A percentile compares a stretch with the other conserved stretches of the same genome.
Conservation (phyloP, 345 rosid genomes). For the Lepidium didymum region DNA sequence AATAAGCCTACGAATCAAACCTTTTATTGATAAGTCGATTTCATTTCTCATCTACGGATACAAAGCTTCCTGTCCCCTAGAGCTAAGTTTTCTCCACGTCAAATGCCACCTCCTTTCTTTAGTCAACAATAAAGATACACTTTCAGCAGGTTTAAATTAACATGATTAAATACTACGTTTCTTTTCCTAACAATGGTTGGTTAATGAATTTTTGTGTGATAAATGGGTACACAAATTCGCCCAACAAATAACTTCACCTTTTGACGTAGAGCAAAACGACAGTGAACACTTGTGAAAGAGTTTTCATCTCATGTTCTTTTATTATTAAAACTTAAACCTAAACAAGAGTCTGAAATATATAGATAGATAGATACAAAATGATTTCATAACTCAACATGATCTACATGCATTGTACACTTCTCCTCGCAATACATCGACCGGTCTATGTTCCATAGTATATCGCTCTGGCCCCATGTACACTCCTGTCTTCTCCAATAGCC, state of each 20-base stretch:
- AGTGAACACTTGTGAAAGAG: not conserved
- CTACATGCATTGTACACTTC: slow-evolving; percentile 75
- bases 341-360: not conserved
- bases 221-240: too few species aligned
- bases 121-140: too few species aligned
- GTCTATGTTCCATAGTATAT: slow-evolving; percentile 77
- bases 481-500: slow-evolving; percentile 82
- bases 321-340: not conserved
- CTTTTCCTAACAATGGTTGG: too few species aligned
- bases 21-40: too few species aligned
- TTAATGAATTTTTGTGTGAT: too few species aligned
- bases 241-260: not conserved
- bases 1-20: too few species aligned
- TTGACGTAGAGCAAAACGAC: not conserved
- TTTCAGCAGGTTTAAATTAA: too few species aligned
- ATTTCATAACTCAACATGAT: slow-evolving; percentile 7
- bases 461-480: slow-evolving; percentile 85
- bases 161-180: too few species aligned
- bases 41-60: too few species aligned
- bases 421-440: slow-evolving; percentile 79
- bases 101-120: too few species aligned
- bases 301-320: not conserved
- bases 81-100: too few species aligned
- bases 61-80: too few species aligned
- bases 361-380: not conserved